Percentiles rank a stretch among this genome's conserved stretches.
These are phyloP conservation scores for Penicillium sp. DNA, from an alignment of 2,329 filamentous ascomycete genomes.

Conservation along the genomic window DNA sequence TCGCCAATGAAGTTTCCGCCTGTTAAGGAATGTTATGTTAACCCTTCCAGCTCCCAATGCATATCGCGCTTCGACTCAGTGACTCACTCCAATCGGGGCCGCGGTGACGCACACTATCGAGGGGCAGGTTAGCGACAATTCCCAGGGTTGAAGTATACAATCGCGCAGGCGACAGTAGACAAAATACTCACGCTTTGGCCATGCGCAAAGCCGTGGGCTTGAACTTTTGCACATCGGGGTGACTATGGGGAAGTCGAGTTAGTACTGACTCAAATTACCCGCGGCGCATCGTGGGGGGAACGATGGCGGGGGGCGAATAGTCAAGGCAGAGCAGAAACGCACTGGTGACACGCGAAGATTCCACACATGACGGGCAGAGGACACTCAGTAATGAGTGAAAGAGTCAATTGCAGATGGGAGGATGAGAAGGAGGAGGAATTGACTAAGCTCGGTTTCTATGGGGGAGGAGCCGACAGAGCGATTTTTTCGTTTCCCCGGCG, in stretches of 20 bases:
- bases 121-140: slow-evolving; percentile 34
- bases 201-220: slow-evolving; percentile 92
- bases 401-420: slow-evolving; percentile 11
- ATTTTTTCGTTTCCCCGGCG: slow-evolving; percentile 19
- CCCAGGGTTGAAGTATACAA: neutral
- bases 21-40: slow-evolving; percentile 41
- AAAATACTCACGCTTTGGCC: slow-evolving; percentile 76
- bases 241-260: slow-evolving; percentile 46
- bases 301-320: slow-evolving; percentile 10
- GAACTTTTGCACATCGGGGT: slow-evolving; percentile 94
- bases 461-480: slow-evolving; percentile 19
- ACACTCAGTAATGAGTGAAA: slow-evolving; percentile 4
- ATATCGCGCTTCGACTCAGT: slow-evolving; percentile 16
- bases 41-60: slow-evolving; percentile 6
- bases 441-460: slow-evolving; percentile 19
- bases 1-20: slow-evolving; percentile 86
- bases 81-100: slow-evolving; percentile 97
- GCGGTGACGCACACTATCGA: slow-evolving; percentile 78
- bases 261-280: slow-evolving; percentile 16
- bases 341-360: slow-evolving; percentile 95
- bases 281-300: slow-evolving; percentile 3
- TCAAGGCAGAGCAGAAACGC: slow-evolving; percentile 39
- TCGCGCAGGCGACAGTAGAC: neutral
- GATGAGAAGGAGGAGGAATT: slow-evolving; percentile 15
- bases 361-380: slow-evolving; percentile 74